phyloP scores from a whole-genome alignment of 2,329 filamentous ascomycete genomes.

The Aspergillus candidus region DNA sequence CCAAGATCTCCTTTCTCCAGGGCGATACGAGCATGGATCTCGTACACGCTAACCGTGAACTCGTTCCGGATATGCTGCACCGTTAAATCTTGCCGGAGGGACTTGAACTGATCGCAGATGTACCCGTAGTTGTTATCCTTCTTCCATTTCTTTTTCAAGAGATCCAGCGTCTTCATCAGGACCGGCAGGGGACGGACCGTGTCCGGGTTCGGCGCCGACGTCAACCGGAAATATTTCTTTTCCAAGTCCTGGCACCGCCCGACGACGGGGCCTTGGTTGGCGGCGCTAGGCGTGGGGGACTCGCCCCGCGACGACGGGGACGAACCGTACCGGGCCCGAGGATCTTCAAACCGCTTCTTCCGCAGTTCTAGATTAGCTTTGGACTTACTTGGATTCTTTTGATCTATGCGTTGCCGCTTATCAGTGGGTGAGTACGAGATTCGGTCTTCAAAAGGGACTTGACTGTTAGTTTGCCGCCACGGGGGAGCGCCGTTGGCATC shows the following conservation, averaged over 20 bases:
- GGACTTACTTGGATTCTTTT: slow-evolving; percentile 73
- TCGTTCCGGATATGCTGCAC: slow-evolving; percentile 96
- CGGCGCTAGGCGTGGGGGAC: slow-evolving; percentile 40
- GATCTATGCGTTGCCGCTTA: slow-evolving; percentile 45
- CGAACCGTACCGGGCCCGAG: slow-evolving; percentile 37
- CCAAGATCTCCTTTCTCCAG: slow-evolving; percentile 97
- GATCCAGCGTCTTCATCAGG: slow-evolving; percentile 74
- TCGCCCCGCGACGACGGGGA: slow-evolving; percentile 41
- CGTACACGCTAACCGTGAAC: slow-evolving; percentile 93
- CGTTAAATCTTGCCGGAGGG: slow-evolving; percentile 92
- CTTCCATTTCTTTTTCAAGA: slow-evolving; percentile 92
- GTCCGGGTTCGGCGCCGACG: slow-evolving; percentile 78
- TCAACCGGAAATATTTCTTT: slow-evolving; percentile 92
- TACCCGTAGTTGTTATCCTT: slow-evolving; percentile 91
- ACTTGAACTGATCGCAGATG: slow-evolving; percentile 99
- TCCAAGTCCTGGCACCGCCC: slow-evolving; percentile 79
- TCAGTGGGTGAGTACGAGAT: slow-evolving; percentile 58
- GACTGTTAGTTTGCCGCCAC: slow-evolving; percentile 67
- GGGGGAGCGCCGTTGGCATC: slow-evolving; percentile 54
- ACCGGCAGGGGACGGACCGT: slow-evolving; percentile 79
- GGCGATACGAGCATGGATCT: slow-evolving; percentile 94
- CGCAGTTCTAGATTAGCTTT: slow-evolving; percentile 81
- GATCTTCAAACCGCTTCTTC: slow-evolving; percentile 72
- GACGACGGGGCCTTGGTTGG: slow-evolving; percentile 63
- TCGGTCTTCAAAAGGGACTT: slow-evolving; percentile 63